Conservation (phyloP, 2,329 filamentous ascomycete genomes). For the Pezicula neosporulosa region DNA sequence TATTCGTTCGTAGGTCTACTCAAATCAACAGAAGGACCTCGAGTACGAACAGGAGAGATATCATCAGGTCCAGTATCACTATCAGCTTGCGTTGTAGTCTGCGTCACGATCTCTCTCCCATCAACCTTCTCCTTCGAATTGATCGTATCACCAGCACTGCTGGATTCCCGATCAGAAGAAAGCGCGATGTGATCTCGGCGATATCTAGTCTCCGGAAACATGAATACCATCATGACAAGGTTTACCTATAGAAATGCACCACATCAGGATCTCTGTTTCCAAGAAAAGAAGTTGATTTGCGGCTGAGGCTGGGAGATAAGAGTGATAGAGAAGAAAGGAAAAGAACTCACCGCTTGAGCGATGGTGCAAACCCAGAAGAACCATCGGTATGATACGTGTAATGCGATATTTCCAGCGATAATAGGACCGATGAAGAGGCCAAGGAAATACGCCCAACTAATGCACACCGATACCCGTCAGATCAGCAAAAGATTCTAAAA, state of each 20-base stretch:
- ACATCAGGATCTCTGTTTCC: slow-evolving; percentile 3
- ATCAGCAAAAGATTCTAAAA: too few relatives aligned
- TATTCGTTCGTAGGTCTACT: slow-evolving; percentile 36
- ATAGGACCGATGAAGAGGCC: slow-evolving; percentile 42
- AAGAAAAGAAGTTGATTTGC: too few relatives aligned
- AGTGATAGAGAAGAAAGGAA: neutral
- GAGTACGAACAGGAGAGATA: neutral
- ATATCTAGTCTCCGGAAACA: slow-evolving; percentile 61
- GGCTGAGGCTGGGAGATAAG: too few relatives aligned
- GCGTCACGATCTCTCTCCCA: neutral
- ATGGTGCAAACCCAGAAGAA: slow-evolving; percentile 38
- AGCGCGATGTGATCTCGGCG: slow-evolving; percentile 31
- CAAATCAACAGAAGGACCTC: neutral
- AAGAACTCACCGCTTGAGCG: slow-evolving; percentile 20
- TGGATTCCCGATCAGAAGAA: slow-evolving; percentile 1
- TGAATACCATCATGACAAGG: slow-evolving; percentile 48
- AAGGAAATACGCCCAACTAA: slow-evolving; percentile 31
- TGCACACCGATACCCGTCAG: too few relatives aligned
- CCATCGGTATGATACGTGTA: slow-evolving; percentile 32
- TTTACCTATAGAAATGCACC: slow-evolving; percentile 34
- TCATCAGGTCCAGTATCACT: neutral
- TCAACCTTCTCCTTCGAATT: neutral
- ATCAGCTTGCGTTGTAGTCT: neutral
- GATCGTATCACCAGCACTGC: slow-evolving; percentile 15
- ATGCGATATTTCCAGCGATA: slow-evolving; percentile 41